Conservation (phyloP, 345 rosid genomes). For the Pseudoturritis turrita region DNA sequence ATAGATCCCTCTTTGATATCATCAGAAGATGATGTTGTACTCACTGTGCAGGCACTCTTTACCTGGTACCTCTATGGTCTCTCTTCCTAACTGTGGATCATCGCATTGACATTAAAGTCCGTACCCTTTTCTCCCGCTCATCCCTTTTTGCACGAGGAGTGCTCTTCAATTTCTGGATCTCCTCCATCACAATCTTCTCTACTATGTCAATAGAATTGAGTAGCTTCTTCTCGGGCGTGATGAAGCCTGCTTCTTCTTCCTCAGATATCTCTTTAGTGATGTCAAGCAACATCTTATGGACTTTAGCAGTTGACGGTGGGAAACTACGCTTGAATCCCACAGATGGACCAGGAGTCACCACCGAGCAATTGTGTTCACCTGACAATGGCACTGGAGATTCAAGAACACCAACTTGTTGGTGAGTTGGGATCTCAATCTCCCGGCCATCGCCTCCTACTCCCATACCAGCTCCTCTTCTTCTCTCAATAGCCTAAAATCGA, state of each 20-base stretch:
- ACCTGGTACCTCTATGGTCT: not conserved
- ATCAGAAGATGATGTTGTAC: conserved; percentile 28
- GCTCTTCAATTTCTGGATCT: conserved; percentile 56
- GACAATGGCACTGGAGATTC: conserved; percentile 40
- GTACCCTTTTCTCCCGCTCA: conserved; percentile 57
- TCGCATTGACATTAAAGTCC: conserved; percentile 77
- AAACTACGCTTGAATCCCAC: conserved; percentile 33
- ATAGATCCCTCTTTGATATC: not conserved
- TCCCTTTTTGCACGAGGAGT: conserved; percentile 65
- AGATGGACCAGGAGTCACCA: conserved; percentile 46
- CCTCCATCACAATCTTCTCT: conserved; percentile 70
- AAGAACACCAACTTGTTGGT: conserved; percentile 27
- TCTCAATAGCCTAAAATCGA: conserved; percentile 60
- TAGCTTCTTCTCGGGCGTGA: conserved; percentile 92
- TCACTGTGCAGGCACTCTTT: conserved; percentile 3
- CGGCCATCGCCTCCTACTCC: conserved; percentile 46
- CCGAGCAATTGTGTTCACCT: conserved; percentile 30
- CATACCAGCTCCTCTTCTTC: conserved; percentile 51
- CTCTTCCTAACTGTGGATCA: conserved; percentile 22
- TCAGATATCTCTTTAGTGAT: conserved; percentile 37
- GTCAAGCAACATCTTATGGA: conserved; percentile 52
- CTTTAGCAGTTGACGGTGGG: conserved; percentile 44
- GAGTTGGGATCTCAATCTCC: conserved; percentile 37
- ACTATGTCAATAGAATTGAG: conserved; percentile 76
- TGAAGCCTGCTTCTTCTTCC: conserved; percentile 39